A percentile compares a stretch with the other conserved stretches of the same genome.
Evolutionary conservation across 1,284 basidiomycete species (phyloP).

Genomic region (Neolentinus lepideus): DNA sequence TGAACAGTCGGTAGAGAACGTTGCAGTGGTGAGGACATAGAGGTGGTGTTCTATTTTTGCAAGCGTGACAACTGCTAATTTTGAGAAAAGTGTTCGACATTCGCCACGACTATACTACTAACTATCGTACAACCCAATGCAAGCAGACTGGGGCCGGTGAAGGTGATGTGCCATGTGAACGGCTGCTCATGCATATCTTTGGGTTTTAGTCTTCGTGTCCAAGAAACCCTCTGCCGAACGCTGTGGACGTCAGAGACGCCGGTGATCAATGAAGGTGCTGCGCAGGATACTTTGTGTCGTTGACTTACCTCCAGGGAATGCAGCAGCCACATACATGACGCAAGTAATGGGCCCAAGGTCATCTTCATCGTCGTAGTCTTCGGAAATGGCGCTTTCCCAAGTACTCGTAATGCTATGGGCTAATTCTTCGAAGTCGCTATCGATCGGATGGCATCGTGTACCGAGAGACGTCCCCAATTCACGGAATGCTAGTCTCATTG

Average conservation of each 20-base stretch:
- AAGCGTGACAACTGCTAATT: background rate
- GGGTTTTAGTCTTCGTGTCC: background rate
- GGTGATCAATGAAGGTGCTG: background rate
- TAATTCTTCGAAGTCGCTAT: constrained; percentile 1
- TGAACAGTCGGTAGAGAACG: background rate
- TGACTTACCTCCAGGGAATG: constrained; percentile 16
- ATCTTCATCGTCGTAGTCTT: constrained; percentile 5
- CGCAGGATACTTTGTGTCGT: constrained; percentile 7
- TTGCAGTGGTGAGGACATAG: background rate
- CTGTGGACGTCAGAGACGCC: background rate
- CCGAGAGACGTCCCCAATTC: constrained; percentile 21
- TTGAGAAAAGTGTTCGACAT: too few relatives aligned
- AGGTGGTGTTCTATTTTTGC: background rate
- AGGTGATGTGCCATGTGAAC: too few relatives aligned
- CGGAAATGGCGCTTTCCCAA: constrained; percentile 7
- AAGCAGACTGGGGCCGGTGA: too few relatives aligned
- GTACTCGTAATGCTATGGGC: constrained; percentile 9
- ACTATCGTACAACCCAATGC: background rate
- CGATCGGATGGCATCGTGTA: constrained; percentile 12
- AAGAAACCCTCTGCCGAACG: background rate
- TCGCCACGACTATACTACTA: too few relatives aligned
- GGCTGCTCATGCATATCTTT: too few relatives aligned
- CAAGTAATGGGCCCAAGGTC: constrained; percentile 12
- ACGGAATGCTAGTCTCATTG: constrained; percentile 18
- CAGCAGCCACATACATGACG: constrained; percentile 16